Conservation (phyloP, 495 filamentous ascomycete genomes). For the Clavariopsis aquatica region DNA sequence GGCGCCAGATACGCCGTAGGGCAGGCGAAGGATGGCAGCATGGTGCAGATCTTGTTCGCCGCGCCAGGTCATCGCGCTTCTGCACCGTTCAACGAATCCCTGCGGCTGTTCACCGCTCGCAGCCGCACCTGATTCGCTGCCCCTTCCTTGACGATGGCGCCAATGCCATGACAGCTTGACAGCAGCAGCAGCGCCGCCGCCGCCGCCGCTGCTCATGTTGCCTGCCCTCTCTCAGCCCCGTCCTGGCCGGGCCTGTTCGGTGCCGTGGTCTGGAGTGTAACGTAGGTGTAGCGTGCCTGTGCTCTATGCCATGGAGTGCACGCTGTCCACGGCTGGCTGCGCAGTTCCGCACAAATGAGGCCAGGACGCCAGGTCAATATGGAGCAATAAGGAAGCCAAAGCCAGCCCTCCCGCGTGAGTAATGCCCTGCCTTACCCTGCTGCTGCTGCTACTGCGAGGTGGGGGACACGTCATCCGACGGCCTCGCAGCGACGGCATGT, state of each 20-base stretch:
- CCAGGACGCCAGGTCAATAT: constrained; percentile 19
- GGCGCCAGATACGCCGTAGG: constrained; percentile 37
- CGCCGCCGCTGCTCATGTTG: constrained; percentile 12
- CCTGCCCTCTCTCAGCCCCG: constrained; percentile 16
- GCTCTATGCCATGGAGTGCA: too few relatives aligned
- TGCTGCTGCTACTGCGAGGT: constrained; percentile 3
- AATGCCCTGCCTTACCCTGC: constrained; percentile 8
- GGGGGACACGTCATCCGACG: constrained; percentile 36
- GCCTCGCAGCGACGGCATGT: constrained; percentile 12
- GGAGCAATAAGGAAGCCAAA: constrained; percentile 30
- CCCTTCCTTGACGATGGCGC: constrained; percentile 14
- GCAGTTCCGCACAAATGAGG: too few relatives aligned
- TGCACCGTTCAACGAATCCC: constrained; percentile 34
- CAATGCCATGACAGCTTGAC: constrained; percentile 21
- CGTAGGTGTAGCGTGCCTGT: too few relatives aligned
- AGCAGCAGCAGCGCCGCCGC: constrained; percentile 14
- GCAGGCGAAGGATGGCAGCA: constrained; percentile 31
- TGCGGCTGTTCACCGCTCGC: constrained; percentile 35
- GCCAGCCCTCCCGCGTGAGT: constrained; percentile 19
- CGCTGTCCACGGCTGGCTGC: too few relatives aligned
- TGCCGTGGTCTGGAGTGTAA: too few relatives aligned
- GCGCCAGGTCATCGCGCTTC: constrained; percentile 39
- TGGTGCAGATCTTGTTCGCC: constrained; percentile 40
- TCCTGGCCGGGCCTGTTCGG: neutral
- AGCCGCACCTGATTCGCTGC: constrained; percentile 31